Evolutionary conservation across 768 basidiomycete genomes (phyloP), one percentile per base, ranked within the genome.

Genomic region (Boletus tomentosulus): DNA sequence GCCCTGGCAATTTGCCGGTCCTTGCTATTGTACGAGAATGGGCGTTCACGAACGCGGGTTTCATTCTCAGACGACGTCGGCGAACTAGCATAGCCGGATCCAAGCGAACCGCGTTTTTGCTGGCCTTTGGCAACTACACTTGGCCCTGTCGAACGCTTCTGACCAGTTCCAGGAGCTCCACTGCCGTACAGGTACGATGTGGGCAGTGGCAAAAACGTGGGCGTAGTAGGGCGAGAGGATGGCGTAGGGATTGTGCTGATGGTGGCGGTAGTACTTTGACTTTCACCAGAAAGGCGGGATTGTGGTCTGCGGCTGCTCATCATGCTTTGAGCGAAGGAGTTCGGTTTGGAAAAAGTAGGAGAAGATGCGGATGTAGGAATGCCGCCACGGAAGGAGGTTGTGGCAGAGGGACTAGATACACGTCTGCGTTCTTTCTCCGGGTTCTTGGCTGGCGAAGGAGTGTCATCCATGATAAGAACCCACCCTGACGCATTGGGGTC

Each of bases 381-480:
- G 27, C 73, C 69, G n/a, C 76, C 71, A 42, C 76, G 80, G 66
- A 79, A 84, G 8, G 76, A 64, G 35, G 76, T 75, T n/a, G 81
- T 76, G 28, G 76, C 78, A 48, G 77, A 74, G 22, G 87, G 86
- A 57, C 84, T 89, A 16, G 85, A 82, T 35, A 79, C 67, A 61
- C 86, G 77, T 53, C 86, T 76, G 55, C 76, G 74, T 63, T 83
- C 82, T 55, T 79, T 77, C 50, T 78, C 78, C 56, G 74, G 72
- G 44, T 78, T 75, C 66, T 82, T 86, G 30, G 74, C 75, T 22
- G 86, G 87, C 15, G 84, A 84, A 24, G 89, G 86, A 2, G 86
- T 85, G 64, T 91, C 90, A 59, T 92, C 90, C 89, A 91, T 90
- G 47, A 92, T 89, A 35, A 92, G 79, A 39, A 92, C 89, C 89